These are phyloP conservation scores for Fusarium hainanense DNA, from an alignment of 2,329 filamentous ascomycete species.

Conservation along the genomic window DNA sequence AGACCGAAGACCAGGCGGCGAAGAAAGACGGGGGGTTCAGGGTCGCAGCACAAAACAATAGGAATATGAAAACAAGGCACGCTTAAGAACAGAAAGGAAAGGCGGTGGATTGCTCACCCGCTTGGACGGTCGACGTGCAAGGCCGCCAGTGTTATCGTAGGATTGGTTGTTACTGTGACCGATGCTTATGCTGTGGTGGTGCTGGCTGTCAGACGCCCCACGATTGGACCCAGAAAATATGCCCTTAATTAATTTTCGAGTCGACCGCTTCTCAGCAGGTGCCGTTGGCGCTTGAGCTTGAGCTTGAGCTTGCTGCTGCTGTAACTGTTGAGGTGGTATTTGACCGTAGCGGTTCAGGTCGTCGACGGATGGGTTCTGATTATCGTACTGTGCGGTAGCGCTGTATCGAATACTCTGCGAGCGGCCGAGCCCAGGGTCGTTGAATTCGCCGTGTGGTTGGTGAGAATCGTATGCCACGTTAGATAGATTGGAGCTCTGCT, in stretches of 20 bases:
- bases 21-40: conserved; percentile 20
- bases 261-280: conserved; percentile 60
- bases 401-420: conserved; percentile 65
- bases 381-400: conserved; percentile 49
- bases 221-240: conserved; percentile 60
- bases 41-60: conserved; percentile 27
- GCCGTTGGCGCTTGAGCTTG: conserved; percentile 44
- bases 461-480: conserved; percentile 50
- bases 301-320: conserved; percentile 46
- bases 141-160: conserved; percentile 62
- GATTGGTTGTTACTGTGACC: conserved; percentile 45
- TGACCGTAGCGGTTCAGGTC: conserved; percentile 50
- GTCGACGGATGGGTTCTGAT: conserved; percentile 56
- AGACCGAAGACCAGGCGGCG: conserved; percentile 14
- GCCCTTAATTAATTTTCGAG: conserved; percentile 65
- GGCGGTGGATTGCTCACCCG: conserved; percentile 62
- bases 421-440: conserved; percentile 57
- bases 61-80: conserved; percentile 46
- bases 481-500: conserved; percentile 43
- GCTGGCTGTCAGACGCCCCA: conserved; percentile 42
- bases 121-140: conserved; percentile 68
- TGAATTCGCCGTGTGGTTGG: conserved; percentile 57
- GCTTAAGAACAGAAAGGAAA: conserved; percentile 54
- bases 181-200: conserved; percentile 48
- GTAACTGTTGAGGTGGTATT: conserved; percentile 42